A percentile compares a stretch with the other conserved stretches of the same genome.
These are phyloP conservation scores for Tylopilus sp. DNA, from an alignment of 768 basidiomycete species.

Conservation along the genomic window DNA sequence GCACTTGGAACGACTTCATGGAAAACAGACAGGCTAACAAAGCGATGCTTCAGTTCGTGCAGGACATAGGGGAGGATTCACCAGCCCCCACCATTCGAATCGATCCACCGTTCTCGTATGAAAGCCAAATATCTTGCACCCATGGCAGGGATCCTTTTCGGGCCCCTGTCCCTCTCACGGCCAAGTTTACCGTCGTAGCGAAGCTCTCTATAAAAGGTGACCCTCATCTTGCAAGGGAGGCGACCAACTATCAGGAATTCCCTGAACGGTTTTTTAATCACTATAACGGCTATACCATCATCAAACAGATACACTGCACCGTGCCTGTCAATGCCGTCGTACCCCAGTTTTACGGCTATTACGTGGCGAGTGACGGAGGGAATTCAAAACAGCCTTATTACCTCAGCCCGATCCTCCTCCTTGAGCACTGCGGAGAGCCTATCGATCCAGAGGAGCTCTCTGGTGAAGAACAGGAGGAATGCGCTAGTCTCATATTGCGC, in stretches of 20 bases:
- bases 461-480: constrained; percentile 40
- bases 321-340: constrained; percentile 49
- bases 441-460: constrained; percentile 29
- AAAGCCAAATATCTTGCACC: constrained; percentile 3
- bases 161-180: constrained; percentile 22
- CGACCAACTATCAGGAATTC: constrained; percentile 25
- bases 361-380: constrained; percentile 27
- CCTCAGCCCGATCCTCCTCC: constrained; percentile 41
- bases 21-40: background rate
- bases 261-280: constrained; percentile 28
- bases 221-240: constrained; percentile 33
- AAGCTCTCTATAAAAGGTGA: constrained; percentile 44
- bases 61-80: background rate
- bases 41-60: background rate
- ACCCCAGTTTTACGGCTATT: constrained; percentile 67
- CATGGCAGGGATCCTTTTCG: background rate
- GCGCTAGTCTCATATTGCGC: constrained; percentile 37
- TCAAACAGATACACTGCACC: constrained; percentile 35
- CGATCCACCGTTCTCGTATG: constrained; percentile 13
- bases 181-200: constrained; percentile 39
- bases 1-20: background rate
- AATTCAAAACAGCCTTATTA: background rate
- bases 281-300: constrained; percentile 24
- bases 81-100: constrained; percentile 5
- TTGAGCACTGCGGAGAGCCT: constrained; percentile 46